Evolutionary conservation across 306 rosid genomes (phyloP).

Genomic region (Acacia melanoxylon): DNA sequence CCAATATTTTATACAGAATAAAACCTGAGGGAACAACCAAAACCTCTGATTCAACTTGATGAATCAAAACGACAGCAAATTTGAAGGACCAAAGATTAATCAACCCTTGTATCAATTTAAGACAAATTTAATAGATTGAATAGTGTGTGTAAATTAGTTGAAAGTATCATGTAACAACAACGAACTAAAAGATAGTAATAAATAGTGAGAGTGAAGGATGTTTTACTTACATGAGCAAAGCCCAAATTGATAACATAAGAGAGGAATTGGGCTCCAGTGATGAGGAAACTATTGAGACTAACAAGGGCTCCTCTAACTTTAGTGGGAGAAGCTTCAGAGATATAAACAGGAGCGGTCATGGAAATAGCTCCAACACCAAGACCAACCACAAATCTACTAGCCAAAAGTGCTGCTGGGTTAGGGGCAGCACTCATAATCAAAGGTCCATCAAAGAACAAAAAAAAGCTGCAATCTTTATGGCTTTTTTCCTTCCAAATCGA

Average conservation of each 20-base stretch:
- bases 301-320: conserved; percentile 63
- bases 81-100: too few species aligned
- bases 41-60: too few species aligned
- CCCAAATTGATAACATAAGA: conserved; percentile 63
- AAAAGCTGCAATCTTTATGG: conserved; percentile 46
- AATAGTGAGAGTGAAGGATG: neutral
- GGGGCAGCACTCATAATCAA: conserved; percentile 50
- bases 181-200: too few species aligned
- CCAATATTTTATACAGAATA: too few species aligned
- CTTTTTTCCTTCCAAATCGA: conserved; percentile 45
- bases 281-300: conserved; percentile 58
- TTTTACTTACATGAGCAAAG: conserved; percentile 37
- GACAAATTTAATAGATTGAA: too few species aligned
- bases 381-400: conserved; percentile 63
- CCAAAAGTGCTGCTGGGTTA: conserved; percentile 34
- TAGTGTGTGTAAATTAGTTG: rapidly evolving
- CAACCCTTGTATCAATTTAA: too few species aligned
- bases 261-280: conserved; percentile 64
- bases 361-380: conserved; percentile 67
- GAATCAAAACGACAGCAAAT: too few species aligned
- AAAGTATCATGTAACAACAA: too few species aligned
- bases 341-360: conserved; percentile 64
- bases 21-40: too few species aligned
- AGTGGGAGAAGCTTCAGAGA: conserved; percentile 69
- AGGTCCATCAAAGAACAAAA: conserved; percentile 48